Evolutionary conservation across 768 basidiomycete species (phyloP).

Genomic region (Tulasnella sp.): DNA sequence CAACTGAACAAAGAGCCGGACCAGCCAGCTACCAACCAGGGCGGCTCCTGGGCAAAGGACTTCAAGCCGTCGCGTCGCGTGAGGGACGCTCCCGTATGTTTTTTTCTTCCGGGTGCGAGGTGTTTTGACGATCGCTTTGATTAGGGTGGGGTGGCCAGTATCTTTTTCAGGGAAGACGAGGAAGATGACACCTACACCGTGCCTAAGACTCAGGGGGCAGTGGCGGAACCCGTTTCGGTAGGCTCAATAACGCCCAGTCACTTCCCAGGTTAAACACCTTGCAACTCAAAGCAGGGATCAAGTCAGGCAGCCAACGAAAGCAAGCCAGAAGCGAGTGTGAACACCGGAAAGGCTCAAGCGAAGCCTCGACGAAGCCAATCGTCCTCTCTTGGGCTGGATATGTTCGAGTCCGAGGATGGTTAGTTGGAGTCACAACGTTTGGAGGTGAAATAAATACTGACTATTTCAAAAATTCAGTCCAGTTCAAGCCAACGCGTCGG

Average conservation of each 20-base stretch:
- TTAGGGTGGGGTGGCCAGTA: constrained; percentile 15
- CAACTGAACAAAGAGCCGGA: not conserved
- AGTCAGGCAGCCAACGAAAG: not conserved
- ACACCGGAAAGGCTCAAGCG: not conserved
- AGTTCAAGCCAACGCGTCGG: constrained; percentile 43
- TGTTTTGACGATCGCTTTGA: not conserved
- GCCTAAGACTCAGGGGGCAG: not conserved
- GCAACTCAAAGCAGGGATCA: no score
- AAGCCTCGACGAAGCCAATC: not conserved
- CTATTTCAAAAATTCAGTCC: not conserved
- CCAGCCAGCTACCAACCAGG: not conserved
- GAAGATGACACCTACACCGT: constrained; percentile 13
- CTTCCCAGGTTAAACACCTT: no score
- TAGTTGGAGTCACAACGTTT: not conserved
- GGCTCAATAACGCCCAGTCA: no score
- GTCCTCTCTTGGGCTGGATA: not conserved
- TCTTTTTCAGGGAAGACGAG: constrained; percentile 13
- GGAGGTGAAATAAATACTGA: not conserved
- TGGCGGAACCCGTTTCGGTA: constrained; percentile 2
- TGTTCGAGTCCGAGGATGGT: not conserved
- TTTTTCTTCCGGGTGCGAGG: not conserved
- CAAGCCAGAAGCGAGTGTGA: not conserved
- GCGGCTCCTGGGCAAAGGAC: constrained; percentile 2
- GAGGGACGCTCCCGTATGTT: constrained; percentile 16
- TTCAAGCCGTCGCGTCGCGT: constrained; percentile 20